These are phyloP conservation scores for Kentomonas sorsogonicus DNA, from an alignment of 208 protist genomes.

Conservation along the genomic window DNA sequence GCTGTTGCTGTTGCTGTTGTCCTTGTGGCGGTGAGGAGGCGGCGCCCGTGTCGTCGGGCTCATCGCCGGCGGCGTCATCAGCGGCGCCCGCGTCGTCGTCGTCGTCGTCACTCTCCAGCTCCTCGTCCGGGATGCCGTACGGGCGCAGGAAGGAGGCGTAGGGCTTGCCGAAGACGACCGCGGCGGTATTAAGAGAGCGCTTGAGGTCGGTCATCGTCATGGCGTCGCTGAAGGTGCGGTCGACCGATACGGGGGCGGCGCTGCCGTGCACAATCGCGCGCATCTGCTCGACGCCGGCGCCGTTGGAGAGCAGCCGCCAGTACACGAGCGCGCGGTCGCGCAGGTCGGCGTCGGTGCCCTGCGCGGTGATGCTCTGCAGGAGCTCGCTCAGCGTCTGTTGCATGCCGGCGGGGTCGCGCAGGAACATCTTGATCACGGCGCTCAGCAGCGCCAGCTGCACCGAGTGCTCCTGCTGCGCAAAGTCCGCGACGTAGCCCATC, in stretches of 20 bases:
- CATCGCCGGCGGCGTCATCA: conserved; percentile 30
- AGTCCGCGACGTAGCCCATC: conserved; percentile 94
- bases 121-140: conserved; percentile 59
- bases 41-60: not conserved
- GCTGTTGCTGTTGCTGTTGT: not conserved
- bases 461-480: conserved; percentile 78
- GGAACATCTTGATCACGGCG: conserved; percentile 98
- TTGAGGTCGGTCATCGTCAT: conserved; percentile 88
- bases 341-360: conserved; percentile 96
- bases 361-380: conserved; percentile 62
- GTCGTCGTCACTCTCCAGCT: conserved; percentile 63
- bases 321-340: conserved; percentile 99
- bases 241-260: conserved; percentile 86
- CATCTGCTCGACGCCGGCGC: conserved; percentile 94
- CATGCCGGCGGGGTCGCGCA: conserved; percentile 85
- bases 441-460: conserved; percentile 92
- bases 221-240: conserved; percentile 89
- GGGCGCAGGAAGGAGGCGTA: conserved; percentile 91
- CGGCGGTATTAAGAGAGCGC: conserved; percentile 89
- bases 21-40: not conserved
- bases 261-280: conserved; percentile 83
- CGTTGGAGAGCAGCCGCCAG: conserved; percentile 98
- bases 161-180: conserved; percentile 95
- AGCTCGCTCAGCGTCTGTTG: conserved; percentile 58
- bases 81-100: conserved; percentile 40